phyloP scores from a whole-genome alignment of 2,329 filamentous ascomycete genomes.

The Colletotrichum noveboracense region DNA sequence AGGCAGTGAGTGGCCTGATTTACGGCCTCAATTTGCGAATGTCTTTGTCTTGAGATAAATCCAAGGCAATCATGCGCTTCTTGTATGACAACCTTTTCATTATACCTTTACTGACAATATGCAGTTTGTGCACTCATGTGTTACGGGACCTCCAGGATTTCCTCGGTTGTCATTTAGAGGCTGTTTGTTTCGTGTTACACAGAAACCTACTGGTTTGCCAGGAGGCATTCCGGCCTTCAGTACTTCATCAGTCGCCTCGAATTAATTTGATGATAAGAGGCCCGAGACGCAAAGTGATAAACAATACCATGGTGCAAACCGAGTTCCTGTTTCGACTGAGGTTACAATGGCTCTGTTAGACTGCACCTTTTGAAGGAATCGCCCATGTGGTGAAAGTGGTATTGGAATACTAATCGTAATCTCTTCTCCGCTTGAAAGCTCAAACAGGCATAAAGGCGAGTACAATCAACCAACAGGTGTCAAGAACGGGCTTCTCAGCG shows the following conservation, averaged over 20 bases:
- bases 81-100: neutral
- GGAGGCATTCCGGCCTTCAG: neutral
- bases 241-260: neutral
- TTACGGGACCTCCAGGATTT: neutral
- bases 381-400: neutral
- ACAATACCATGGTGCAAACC: neutral
- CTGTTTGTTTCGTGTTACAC: neutral
- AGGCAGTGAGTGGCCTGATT: neutral
- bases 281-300: neutral
- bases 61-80: neutral
- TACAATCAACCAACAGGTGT: neutral
- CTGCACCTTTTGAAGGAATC: neutral
- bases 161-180: neutral
- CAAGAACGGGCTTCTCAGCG: neutral
- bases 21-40: neutral
- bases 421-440: neutral
- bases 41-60: neutral
- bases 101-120: neutral
- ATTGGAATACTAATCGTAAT: fast-evolving
- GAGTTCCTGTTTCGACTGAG: neutral
- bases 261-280: neutral
- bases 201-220: neutral
- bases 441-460: neutral
- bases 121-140: neutral
- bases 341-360: neutral